These are phyloP conservation scores for Amylocarpus encephaloides DNA, from an alignment of 2,329 filamentous ascomycete genomes.

Conservation along the genomic window DNA sequence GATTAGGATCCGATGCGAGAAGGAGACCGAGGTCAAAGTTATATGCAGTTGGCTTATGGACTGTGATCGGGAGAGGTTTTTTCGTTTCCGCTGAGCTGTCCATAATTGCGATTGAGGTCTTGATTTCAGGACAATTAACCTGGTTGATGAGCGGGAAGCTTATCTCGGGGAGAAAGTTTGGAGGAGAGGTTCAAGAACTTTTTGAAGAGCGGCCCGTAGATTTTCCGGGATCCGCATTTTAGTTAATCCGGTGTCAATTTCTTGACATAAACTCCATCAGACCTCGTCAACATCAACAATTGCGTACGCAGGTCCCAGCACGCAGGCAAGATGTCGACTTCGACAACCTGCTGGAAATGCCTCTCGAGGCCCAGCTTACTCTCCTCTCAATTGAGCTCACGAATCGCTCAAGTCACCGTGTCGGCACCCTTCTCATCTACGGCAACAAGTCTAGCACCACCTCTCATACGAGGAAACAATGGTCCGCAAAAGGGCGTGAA, in stretches of 20 bases:
- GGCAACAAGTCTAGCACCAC: slow-evolving; percentile 20
- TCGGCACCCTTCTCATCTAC: slow-evolving; percentile 23
- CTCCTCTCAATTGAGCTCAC: slow-evolving; percentile 18
- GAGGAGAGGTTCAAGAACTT: slow-evolving; percentile 12
- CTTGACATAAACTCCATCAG: slow-evolving; percentile 1
- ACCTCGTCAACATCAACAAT: background rate
- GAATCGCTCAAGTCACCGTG: slow-evolving; percentile 10
- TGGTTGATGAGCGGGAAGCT: slow-evolving; percentile 1
- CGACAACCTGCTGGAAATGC: slow-evolving; percentile 50
- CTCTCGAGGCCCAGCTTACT: slow-evolving; percentile 41
- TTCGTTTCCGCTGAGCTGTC: slow-evolving; percentile 4
- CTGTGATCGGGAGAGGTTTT: slow-evolving; percentile 49
- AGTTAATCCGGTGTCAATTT: slow-evolving; percentile 9
- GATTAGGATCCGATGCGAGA: slow-evolving; percentile 81
- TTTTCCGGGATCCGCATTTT: slow-evolving; percentile 18
- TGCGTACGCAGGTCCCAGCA: background rate
- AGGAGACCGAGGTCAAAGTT: slow-evolving; percentile 88
- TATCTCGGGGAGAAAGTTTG: slow-evolving; percentile 7
- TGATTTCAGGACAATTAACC: background rate
- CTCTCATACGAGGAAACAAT: slow-evolving; percentile 9
- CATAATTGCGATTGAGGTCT: background rate
- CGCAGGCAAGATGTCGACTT: slow-evolving; percentile 43
- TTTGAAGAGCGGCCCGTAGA: slow-evolving; percentile 15
- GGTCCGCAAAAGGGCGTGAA: slow-evolving; percentile 5
- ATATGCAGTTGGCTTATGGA: slow-evolving; percentile 81